Percentiles rank a stretch among this genome's conserved stretches.
Evolutionary conservation across 2,329 filamentous ascomycete genomes (phyloP).

Genomic region (Rhynchosporium secalis): DNA sequence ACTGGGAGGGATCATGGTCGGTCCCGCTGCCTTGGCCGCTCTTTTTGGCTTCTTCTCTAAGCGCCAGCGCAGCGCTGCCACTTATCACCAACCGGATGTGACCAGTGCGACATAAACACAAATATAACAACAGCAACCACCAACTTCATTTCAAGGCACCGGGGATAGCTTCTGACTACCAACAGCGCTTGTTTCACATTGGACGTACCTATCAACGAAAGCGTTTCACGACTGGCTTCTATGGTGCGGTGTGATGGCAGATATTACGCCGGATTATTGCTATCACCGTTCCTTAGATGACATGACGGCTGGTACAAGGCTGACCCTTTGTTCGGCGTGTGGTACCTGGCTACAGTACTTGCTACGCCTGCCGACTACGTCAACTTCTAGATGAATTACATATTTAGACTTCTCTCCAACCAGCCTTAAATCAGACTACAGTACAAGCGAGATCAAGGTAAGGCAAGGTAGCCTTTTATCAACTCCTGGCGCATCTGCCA

Average conservation of each 20-base stretch:
- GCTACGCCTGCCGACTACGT: too few relatives aligned
- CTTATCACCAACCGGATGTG: slow-evolving; percentile 13
- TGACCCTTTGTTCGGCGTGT: not conserved
- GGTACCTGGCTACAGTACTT: not conserved
- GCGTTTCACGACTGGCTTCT: slow-evolving; percentile 33
- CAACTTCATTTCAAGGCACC: not conserved
- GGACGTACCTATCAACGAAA: slow-evolving; percentile 2
- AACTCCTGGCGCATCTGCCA: too few relatives aligned
- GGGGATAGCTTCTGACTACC: slow-evolving; percentile 1
- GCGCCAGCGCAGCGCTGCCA: slow-evolving; percentile 15
- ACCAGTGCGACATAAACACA: not conserved
- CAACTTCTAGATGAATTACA: not conserved
- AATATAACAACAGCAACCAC: not conserved
- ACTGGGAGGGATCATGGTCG: not conserved
- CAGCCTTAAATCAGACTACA: too few relatives aligned
- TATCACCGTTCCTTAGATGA: not conserved
- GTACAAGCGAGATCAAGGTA: too few relatives aligned
- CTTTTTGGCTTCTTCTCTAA: slow-evolving; percentile 17
- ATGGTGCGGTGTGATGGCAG: slow-evolving; percentile 23
- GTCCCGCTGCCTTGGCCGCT: slow-evolving; percentile 3
- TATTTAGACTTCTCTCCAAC: not conserved
- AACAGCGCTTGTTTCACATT: slow-evolving; percentile 34
- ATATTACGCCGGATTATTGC: not conserved
- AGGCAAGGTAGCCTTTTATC: too few relatives aligned
- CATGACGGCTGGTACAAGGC: not conserved